Base-by-base conservation (phyloP, 805 yeast genomes). In the Cyberlindnera xishuangbannaensis region DNA sequence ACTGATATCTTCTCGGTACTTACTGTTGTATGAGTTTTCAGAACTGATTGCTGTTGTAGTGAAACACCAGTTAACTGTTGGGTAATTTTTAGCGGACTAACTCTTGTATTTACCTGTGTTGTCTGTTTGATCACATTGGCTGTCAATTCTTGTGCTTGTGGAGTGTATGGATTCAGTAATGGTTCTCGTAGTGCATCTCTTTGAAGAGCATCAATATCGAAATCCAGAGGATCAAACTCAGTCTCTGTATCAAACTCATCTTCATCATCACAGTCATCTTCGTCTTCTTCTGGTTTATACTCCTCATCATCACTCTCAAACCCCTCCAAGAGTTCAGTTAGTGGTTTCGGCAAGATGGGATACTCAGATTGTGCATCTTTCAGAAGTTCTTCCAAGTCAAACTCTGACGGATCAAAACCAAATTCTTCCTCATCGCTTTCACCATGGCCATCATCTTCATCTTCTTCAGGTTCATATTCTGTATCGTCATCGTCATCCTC, bases 281-380 rank as follows among this genome's bases (percentile, higher is more conserved):
- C 36, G 11, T 25, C 31, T 6, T 31, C 39, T 12, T 31, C 36
- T 3, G 34, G 34, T 3, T 22, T 15, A 24, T 38, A 34, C 10
- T 38, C 41, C 10, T 38, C 41, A 26, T 38, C 41, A 18, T 30
- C 41, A 21, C 33, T 33, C n/a, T n/a, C n/a, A n/a, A n/a, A n/a
- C n/a, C n/a, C n/a, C 15, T 24, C 31, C 33, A 37, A n/a, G n/a
- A 37, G 20, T 17, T 25, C 36, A 8, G 36, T 34, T 30, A 31
- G 22, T n/a, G 34, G 29, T 16, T 30, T 35, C 2, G 39, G 28
- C 12, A 36, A 23, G 11, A 29, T 8, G 5, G 31, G 34, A 3
- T 26, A 17, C n/a, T 36, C 39, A 12, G 25, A 27, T n/a, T 36
- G 36, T 6, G 39, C 39, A 25, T 36, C 39, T 15, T 20, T 27